These are phyloP conservation scores for Phialocephala subalpina DNA, from an alignment of 2,329 filamentous ascomycete species.

Conservation along the genomic window DNA sequence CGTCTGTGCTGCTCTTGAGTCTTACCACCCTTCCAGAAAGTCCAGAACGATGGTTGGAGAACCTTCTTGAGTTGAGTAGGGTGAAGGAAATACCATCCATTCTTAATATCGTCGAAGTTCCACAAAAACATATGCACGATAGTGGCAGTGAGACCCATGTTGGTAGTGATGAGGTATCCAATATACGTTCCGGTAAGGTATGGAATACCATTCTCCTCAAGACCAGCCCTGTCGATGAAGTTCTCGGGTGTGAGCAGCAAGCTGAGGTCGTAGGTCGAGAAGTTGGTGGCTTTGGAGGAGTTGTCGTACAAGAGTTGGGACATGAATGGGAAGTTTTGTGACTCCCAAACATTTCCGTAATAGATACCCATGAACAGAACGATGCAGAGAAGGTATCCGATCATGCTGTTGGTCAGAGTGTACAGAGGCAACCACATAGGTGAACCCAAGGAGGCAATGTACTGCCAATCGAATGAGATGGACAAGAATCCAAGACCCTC, in stretches of 20 bases:
- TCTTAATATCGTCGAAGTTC: slow-evolving; percentile 50
- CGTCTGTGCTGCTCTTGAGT: slow-evolving; percentile 27
- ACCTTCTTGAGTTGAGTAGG: slow-evolving; percentile 34
- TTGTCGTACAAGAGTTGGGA: slow-evolving; percentile 50
- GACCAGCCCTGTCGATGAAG: slow-evolving; percentile 45
- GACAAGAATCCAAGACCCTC: slow-evolving; percentile 52
- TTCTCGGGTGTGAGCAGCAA: slow-evolving; percentile 50
- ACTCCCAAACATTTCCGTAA: slow-evolving; percentile 52
- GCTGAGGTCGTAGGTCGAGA: slow-evolving; percentile 51
- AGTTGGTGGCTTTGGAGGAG: slow-evolving; percentile 46
- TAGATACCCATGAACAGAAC: slow-evolving; percentile 48
- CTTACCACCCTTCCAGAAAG: slow-evolving; percentile 30
- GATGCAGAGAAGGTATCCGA: slow-evolving; percentile 45
- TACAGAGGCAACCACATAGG: slow-evolving; percentile 42
- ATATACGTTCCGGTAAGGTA: slow-evolving; percentile 51
- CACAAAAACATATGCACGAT: slow-evolving; percentile 53
- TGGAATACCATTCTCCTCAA: slow-evolving; percentile 50
- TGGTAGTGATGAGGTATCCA: slow-evolving; percentile 51
- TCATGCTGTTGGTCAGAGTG: slow-evolving; percentile 44
- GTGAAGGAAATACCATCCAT: slow-evolving; percentile 41
- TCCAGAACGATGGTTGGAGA: slow-evolving; percentile 37
- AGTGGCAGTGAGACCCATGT: slow-evolving; percentile 56
- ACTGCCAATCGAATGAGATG: slow-evolving; percentile 53
- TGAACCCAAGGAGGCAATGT: slow-evolving; percentile 43
- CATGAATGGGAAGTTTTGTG: slow-evolving; percentile 52